These are phyloP conservation scores for Daldinia eschscholtzii DNA, from an alignment of 2,329 filamentous ascomycete species.

Conservation along the genomic window DNA sequence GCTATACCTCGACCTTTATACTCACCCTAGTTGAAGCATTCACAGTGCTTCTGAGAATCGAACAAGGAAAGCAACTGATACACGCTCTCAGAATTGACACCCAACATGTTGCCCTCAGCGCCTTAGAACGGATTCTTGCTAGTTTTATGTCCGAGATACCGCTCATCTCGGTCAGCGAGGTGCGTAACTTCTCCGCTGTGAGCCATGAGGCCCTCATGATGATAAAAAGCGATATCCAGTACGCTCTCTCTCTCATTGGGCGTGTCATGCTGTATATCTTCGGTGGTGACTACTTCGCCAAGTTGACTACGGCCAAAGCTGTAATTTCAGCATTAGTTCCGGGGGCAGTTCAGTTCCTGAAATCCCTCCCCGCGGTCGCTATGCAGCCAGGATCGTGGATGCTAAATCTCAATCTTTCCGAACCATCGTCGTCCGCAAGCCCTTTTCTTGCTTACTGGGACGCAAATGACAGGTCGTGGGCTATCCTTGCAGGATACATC, in stretches of 20 bases:
- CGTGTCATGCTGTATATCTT: conserved; percentile 59
- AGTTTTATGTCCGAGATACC: conserved; percentile 65
- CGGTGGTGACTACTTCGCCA: conserved; percentile 57
- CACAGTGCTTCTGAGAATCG: conserved; percentile 53
- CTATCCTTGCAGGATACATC: conserved; percentile 84
- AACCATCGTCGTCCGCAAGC: conserved; percentile 59
- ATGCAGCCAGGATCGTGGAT: conserved; percentile 69
- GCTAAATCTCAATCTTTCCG: conserved; percentile 65
- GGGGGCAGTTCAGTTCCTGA: conserved; percentile 48
- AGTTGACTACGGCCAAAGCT: conserved; percentile 45
- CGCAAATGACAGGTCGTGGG: conserved; percentile 73
- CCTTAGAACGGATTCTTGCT: conserved; percentile 60
- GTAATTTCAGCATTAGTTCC: conserved; percentile 41
- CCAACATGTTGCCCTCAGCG: conserved; percentile 41
- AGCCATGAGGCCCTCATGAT: conserved; percentile 77
- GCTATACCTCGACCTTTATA: conserved; percentile 62
- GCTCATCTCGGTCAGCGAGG: conserved; percentile 68
- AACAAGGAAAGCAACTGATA: conserved; percentile 46
- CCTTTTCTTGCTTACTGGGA: conserved; percentile 76
- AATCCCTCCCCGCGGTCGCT: conserved; percentile 53
- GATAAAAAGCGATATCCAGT: conserved; percentile 67
- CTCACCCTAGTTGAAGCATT: conserved; percentile 58
- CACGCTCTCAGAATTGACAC: conserved; percentile 45
- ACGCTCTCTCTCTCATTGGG: conserved; percentile 57
- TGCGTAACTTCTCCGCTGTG: conserved; percentile 81